Evolutionary conservation across 1,139 yeast genomes (phyloP).

Genomic region (Lodderomyces pseudojiufengensis): DNA sequence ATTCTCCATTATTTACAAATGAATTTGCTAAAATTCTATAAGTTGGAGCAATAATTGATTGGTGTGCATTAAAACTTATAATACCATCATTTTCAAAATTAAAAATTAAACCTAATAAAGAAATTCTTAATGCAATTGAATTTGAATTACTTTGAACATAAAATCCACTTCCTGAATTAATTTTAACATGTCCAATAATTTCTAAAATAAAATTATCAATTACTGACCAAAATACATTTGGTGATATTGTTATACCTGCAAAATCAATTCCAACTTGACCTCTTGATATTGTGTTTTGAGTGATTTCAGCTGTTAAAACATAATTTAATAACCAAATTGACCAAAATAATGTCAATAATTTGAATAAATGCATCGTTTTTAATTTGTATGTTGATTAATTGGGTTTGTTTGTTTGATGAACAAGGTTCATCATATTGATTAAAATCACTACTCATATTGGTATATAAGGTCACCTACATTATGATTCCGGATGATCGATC

Average conservation of each 20-base stretch:
- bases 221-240: constrained; percentile 26
- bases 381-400: background rate
- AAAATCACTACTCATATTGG: no score
- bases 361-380: background rate
- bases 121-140: constrained; percentile 13
- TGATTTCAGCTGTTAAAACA: background rate
- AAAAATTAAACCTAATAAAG: constrained; percentile 12
- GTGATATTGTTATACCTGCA: background rate
- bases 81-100: constrained; percentile 20
- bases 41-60: constrained; percentile 16
- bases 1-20: constrained; percentile 26
- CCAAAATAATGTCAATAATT: background rate
- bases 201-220: constrained; percentile 23
- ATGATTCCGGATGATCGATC: constrained; percentile 4
- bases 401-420: constrained; percentile 1
- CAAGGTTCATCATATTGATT: background rate
- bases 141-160: constrained; percentile 18
- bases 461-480: constrained; percentile 2
- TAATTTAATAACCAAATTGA: background rate
- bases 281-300: background rate
- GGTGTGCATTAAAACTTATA: constrained; percentile 20
- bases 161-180: constrained; percentile 21
- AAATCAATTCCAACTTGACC: constrained; percentile 2
- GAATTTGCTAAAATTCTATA: constrained; percentile 18
- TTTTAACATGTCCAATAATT: constrained; percentile 20